Conservation (phyloP, 768 basidiomycete genomes). For the Mycena filopes region DNA sequence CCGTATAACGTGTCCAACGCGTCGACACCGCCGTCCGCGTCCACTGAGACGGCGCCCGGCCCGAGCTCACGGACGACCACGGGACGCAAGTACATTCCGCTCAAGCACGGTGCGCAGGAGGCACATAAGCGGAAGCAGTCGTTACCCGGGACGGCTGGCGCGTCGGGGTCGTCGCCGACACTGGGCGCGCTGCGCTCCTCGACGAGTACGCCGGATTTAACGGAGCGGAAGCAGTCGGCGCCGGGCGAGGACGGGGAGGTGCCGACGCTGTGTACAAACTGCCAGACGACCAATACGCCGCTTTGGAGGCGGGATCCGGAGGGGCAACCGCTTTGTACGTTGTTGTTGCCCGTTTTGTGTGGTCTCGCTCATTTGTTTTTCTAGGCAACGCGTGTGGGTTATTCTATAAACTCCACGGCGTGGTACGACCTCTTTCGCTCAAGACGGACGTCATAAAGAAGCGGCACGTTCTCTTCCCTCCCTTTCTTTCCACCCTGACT, state of each 20-base stretch:
- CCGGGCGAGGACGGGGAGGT: slow-evolving; percentile 72
- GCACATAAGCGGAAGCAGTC: slow-evolving; percentile 62
- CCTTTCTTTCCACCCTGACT: background rate
- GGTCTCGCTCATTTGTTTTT: slow-evolving; percentile 18
- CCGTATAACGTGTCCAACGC: slow-evolving; percentile 75
- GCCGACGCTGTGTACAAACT: slow-evolving; percentile 92
- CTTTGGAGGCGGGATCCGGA: slow-evolving; percentile 94
- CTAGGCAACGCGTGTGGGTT: slow-evolving; percentile 91
- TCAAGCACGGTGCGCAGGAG: slow-evolving; percentile 71
- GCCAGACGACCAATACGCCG: slow-evolving; percentile 94
- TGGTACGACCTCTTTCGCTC: slow-evolving; percentile 91
- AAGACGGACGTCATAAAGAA: slow-evolving; percentile 99
- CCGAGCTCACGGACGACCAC: slow-evolving; percentile 41
- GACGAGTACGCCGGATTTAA: slow-evolving; percentile 76
- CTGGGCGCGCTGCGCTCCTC: slow-evolving; percentile 59
- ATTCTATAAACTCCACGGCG: slow-evolving; percentile 96
- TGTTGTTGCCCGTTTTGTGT: background rate
- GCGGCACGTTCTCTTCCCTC: slow-evolving; percentile 58
- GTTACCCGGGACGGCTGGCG: slow-evolving; percentile 35
- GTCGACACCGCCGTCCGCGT: slow-evolving; percentile 77
- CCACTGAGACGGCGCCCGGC: slow-evolving; percentile 60
- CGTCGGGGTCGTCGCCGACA: slow-evolving; percentile 37
- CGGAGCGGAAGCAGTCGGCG: slow-evolving; percentile 47
- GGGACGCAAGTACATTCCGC: slow-evolving; percentile 69
- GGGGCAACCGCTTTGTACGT: slow-evolving; percentile 89